Base-by-base conservation (phyloP, 148 eudicot genomes). In the Rhododendron vialii region DNA sequence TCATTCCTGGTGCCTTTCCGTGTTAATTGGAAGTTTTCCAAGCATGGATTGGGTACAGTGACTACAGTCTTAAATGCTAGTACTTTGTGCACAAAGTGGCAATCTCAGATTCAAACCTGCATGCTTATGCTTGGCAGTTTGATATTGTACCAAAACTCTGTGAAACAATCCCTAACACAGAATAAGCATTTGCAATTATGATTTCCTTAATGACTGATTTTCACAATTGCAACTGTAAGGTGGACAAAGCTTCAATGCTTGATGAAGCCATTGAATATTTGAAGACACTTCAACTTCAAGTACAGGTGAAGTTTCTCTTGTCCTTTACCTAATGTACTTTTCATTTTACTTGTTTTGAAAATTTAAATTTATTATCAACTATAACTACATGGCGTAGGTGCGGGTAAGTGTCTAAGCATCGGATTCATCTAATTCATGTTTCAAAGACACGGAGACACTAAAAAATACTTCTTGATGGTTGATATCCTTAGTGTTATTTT, bases 181-280 rank as follows among this genome's bases (percentile, higher is more conserved):
- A 73, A 63, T 83, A 30, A 13, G 14, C 30, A 47, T n/a, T 63
- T 7, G 41, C 45, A 22, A 5, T 82, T 61, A 41, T 59, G 30
- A 61, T 50, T 24, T 84, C 55, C 36, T 35, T 33, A 47, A 41
- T 86, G 84, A 35, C 53, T 86, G 45, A 88, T 61, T 30, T 80
- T 30, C 80, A 59, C 13, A 18, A 75, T 77, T 83, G 26, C 51
- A 55, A 41, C 57, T 57, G 22, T 71, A 83, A 97, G 99, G 99
- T 90, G 75, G 99, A 97, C 88, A 97, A 97, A 92, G 98, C 98
- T 81, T 97, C 99, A 81, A 95, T 98, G 99, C 98, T 98, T 84
- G 99, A 98, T 84, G 99, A 98, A 90, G 99, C 99, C 86, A 98
- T 95, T 86, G 98, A 98, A 84, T 98, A 98, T 90, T 86, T 98